Evolutionary conservation across 2,329 filamentous ascomycete species (phyloP).

Genomic region (Rhinocladiella similis): DNA sequence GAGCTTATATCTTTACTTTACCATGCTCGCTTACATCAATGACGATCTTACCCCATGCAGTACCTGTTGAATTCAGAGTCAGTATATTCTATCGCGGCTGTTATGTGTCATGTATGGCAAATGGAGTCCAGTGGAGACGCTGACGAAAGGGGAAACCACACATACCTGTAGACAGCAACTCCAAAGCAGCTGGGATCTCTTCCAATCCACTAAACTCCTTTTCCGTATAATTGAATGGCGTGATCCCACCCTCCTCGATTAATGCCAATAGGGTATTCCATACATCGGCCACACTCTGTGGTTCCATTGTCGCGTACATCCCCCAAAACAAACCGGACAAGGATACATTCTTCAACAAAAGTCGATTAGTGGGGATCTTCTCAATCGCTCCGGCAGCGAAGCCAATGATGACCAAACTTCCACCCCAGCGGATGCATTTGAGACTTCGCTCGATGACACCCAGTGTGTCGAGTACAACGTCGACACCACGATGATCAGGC

Average conservation of each 20-base stretch:
- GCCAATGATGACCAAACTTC: constrained; percentile 79
- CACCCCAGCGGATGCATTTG: constrained; percentile 93
- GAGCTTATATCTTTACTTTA: background rate
- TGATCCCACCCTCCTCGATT: constrained; percentile 74
- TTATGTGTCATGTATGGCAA: no score
- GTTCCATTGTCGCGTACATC: constrained; percentile 71
- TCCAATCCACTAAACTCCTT: constrained; percentile 80
- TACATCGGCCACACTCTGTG: constrained; percentile 67
- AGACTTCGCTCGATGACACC: constrained; percentile 81
- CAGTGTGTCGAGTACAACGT: constrained; percentile 93
- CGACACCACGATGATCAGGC: constrained; percentile 68
- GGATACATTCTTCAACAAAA: constrained; percentile 88
- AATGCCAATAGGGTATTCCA: constrained; percentile 80
- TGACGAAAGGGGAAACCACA: constrained; percentile 52
- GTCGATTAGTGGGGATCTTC: constrained; percentile 87
- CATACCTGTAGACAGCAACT: constrained; percentile 28
- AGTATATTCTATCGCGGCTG: no score
- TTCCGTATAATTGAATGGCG: constrained; percentile 77
- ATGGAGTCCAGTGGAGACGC: no score
- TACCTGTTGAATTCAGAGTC: constrained; percentile 68
- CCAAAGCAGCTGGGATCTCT: constrained; percentile 71
- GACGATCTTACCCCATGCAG: constrained; percentile 95
- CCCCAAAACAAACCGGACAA: constrained; percentile 92
- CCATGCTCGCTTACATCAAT: constrained; percentile 61
- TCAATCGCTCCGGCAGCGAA: constrained; percentile 87